Conservation (phyloP, 2,329 filamentous ascomycete genomes). For the Colletotrichum lindemuthianum region DNA sequence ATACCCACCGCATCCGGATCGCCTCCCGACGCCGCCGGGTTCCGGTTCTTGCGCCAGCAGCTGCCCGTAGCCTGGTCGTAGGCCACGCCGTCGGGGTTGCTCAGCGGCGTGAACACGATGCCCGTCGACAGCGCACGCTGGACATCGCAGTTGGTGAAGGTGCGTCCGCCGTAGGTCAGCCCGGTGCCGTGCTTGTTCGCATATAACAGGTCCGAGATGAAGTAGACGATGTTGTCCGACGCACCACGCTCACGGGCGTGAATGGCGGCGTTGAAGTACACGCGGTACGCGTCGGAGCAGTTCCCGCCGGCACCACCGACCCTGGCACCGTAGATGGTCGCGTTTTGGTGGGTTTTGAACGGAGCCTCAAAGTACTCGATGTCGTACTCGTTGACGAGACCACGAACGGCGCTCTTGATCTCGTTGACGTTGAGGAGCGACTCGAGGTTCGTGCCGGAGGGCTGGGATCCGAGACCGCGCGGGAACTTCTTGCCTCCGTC, state of each 20-base stretch:
- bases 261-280: conserved; percentile 64
- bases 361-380: conserved; percentile 54
- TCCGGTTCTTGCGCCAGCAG: conserved; percentile 69
- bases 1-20: conserved; percentile 51
- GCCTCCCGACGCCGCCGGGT: conserved; percentile 49
- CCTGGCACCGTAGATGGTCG: conserved; percentile 50
- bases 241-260: conserved; percentile 69
- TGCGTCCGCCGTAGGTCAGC: conserved; percentile 61
- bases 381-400: conserved; percentile 52
- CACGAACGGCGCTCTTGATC: conserved; percentile 55
- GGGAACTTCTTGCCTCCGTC: conserved; percentile 50
- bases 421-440: conserved; percentile 58
- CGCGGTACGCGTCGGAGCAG: conserved; percentile 51
- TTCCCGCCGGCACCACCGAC: conserved; percentile 49
- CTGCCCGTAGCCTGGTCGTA: conserved; percentile 61
- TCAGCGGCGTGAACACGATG: conserved; percentile 61
- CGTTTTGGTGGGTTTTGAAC: conserved; percentile 54
- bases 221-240: conserved; percentile 66
- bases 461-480: conserved; percentile 49
- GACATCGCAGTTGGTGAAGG: conserved; percentile 63
- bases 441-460: conserved; percentile 44
- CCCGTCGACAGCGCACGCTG: conserved; percentile 61
- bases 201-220: conserved; percentile 65
- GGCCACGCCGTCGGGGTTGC: conserved; percentile 64
- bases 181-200: conserved; percentile 61